Evolutionary conservation across 2,329 filamentous ascomycete genomes (phyloP).

Genomic region (Leptodontidium sp.): DNA sequence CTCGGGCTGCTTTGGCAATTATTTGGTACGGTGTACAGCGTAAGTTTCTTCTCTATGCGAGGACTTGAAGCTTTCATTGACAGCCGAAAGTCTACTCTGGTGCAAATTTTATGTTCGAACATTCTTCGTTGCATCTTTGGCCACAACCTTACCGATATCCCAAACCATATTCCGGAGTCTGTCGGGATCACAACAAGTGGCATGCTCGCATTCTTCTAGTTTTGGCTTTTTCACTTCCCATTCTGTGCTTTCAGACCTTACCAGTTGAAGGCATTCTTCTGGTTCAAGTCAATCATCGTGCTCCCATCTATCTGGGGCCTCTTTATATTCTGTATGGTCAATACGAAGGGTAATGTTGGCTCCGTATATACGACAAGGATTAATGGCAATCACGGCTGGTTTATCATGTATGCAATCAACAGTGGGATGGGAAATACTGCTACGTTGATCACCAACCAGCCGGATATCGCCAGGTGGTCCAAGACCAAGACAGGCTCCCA

Average conservation of each 20-base stretch:
- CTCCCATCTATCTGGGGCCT: too few relatives aligned
- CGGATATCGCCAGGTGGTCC: too few relatives aligned
- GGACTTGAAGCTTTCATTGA: conserved; percentile 6
- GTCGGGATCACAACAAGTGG: conserved; percentile 51
- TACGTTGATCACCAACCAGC: too few relatives aligned
- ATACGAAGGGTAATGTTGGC: too few relatives aligned
- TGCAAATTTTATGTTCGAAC: conserved; percentile 55
- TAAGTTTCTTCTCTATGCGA: conserved; percentile 51
- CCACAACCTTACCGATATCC: conserved; percentile 49
- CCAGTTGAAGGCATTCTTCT: too few relatives aligned
- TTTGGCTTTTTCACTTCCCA: conserved; percentile 55
- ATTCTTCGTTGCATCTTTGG: conserved; percentile 57
- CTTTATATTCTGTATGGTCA: too few relatives aligned
- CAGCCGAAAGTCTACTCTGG: conserved; percentile 52
- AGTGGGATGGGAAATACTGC: too few relatives aligned
- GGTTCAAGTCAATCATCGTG: too few relatives aligned
- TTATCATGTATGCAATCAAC: too few relatives aligned
- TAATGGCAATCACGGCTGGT: too few relatives aligned
- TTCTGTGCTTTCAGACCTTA: too few relatives aligned
- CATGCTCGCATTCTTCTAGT: conserved; percentile 60
- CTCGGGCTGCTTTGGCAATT: conserved; percentile 54
- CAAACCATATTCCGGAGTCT: conserved; percentile 49
- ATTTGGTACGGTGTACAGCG: conserved; percentile 72
- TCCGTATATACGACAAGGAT: too few relatives aligned
- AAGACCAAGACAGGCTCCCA: conserved; percentile 33